These are phyloP conservation scores for Hyaloscypha bicolor DNA, from an alignment of 495 filamentous ascomycete genomes.

Conservation along the genomic window DNA sequence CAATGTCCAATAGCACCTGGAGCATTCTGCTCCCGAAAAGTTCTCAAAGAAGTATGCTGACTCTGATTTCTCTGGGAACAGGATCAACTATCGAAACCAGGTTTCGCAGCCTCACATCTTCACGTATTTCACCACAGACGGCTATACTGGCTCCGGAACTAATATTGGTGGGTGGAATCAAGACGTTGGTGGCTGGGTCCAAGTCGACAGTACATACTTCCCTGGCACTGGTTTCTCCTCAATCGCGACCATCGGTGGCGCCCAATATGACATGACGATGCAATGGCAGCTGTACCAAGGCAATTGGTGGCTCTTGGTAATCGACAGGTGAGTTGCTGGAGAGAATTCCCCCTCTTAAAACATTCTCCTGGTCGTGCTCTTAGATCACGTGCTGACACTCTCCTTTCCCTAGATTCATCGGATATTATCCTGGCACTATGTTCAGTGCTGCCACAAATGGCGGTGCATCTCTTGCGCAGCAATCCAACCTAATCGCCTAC, in stretches of 20 bases:
- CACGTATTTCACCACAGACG: constrained; percentile 35
- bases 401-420: too few relatives aligned
- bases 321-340: constrained; percentile 27
- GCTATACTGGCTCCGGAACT: constrained; percentile 24
- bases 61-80: too few relatives aligned
- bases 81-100: constrained; percentile 6
- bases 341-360: too few relatives aligned
- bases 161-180: constrained; percentile 35
- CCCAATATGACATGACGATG: constrained; percentile 33
- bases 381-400: too few relatives aligned
- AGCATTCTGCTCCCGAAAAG: too few relatives aligned
- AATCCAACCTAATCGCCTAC: constrained; percentile 30
- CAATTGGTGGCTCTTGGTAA: constrained; percentile 37
- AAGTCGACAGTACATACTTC: constrained; percentile 28
- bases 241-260: constrained; percentile 22
- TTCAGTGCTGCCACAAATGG: background rate
- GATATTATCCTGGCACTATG: background rate
- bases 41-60: too few relatives aligned
- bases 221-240: constrained; percentile 33
- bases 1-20: too few relatives aligned
- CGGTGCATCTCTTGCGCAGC: constrained; percentile 18
- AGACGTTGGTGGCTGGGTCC: constrained; percentile 34
- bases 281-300: constrained; percentile 27
- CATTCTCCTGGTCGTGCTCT: too few relatives aligned
- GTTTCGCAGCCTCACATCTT: constrained; percentile 32